A percentile compares a stretch with the other conserved stretches of the same genome.
These are phyloP conservation scores for Dentipellis sp. DNA, from an alignment of 768 basidiomycete genomes.

Conservation along the genomic window DNA sequence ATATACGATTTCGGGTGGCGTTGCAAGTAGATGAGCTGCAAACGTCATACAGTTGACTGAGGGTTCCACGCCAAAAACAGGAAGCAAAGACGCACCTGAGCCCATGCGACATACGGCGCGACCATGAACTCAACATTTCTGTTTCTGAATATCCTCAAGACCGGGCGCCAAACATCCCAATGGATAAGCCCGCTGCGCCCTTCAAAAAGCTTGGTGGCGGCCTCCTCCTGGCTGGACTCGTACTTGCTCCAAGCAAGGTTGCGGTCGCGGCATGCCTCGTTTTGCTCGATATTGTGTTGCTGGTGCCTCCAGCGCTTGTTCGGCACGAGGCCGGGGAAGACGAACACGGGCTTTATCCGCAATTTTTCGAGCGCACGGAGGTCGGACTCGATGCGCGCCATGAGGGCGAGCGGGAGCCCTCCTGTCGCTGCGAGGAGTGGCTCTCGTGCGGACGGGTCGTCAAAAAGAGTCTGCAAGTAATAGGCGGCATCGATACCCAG, in stretches of 20 bases:
- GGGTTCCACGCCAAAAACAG: neutral
- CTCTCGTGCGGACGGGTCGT: conserved; percentile 72
- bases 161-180: conserved; percentile 92
- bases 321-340: conserved; percentile 84
- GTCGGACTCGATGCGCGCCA: conserved; percentile 84
- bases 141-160: conserved; percentile 88
- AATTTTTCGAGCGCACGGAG: conserved; percentile 83
- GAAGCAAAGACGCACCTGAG: conserved; percentile 60
- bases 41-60: conserved; percentile 1
- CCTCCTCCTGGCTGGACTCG: conserved; percentile 85
- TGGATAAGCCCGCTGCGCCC: conserved; percentile 58
- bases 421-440: conserved; percentile 92
- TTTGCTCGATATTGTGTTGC: conserved; percentile 37
- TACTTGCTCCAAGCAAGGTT: conserved; percentile 90
- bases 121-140: conserved; percentile 93
- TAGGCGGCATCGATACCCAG: conserved; percentile 94
- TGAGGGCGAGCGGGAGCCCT: conserved; percentile 84
- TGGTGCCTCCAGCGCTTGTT: conserved; percentile 64
- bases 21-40: conserved; percentile 87
- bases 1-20: conserved; percentile 90
- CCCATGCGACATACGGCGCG: conserved; percentile 92
- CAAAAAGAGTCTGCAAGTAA: conserved; percentile 76
- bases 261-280: conserved; percentile 66
- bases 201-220: conserved; percentile 79
- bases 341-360: conserved; percentile 96